Conservation (phyloP, 208 protist species). For the Trypanosoma boissoni region DNA sequence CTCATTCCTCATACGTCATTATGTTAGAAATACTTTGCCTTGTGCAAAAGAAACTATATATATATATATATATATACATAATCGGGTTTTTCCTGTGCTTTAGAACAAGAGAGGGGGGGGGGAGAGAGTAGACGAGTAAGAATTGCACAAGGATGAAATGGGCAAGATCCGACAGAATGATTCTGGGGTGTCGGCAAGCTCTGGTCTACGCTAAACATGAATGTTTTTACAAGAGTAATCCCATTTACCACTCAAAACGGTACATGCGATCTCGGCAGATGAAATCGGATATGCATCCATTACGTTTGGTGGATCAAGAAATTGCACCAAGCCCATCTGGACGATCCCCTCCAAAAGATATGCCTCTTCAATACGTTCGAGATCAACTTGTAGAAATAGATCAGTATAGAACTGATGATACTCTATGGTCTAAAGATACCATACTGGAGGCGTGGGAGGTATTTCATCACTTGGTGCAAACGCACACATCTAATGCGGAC, state of each 20-base stretch:
- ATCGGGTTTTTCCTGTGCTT: no score
- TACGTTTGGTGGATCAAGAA: no score
- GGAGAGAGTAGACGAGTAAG: no score
- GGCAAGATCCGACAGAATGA: not conserved
- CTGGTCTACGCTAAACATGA: not conserved
- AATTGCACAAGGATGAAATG: no score
- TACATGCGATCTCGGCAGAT: constrained; percentile 1
- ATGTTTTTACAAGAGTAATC: not conserved
- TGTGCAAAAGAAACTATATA: no score
- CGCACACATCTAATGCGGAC: constrained; percentile 22
- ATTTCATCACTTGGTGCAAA: constrained; percentile 32
- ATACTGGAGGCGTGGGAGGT: constrained; percentile 54
- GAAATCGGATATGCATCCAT: no score
- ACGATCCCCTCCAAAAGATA: constrained; percentile 19
- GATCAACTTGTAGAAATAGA: constrained; percentile 23
- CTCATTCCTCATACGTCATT: no score
- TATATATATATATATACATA: no score
- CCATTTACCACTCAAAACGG: constrained; percentile 7
- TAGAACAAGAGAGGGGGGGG: no score
- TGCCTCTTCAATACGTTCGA: constrained; percentile 24
- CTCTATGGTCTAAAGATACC: constrained; percentile 49
- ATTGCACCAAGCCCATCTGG: constrained; percentile 4
- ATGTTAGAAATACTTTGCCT: no score
- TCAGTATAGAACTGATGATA: constrained; percentile 38
- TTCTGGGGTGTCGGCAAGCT: not conserved